Evolutionary conservation across 2,329 filamentous ascomycete genomes (phyloP).

Genomic region (Apiospora koreana): DNA sequence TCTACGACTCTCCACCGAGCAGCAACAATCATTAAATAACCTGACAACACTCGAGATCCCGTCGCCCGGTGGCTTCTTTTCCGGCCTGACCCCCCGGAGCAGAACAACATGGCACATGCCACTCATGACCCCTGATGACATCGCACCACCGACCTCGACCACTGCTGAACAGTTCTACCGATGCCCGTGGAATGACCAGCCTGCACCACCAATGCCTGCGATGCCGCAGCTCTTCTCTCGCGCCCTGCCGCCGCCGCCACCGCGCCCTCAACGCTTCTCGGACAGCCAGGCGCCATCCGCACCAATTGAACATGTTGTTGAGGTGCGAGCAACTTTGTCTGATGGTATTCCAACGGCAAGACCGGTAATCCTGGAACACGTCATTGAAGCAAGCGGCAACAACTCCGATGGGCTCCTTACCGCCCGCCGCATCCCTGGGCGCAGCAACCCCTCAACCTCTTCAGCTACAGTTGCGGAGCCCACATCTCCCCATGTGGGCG

Average conservation of each 20-base stretch:
- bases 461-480: conserved; percentile 35
- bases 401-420: conserved; percentile 29
- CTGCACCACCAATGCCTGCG: conserved; percentile 36
- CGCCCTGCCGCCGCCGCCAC: conserved; percentile 35
- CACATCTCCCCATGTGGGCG: conserved; percentile 49
- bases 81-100: conserved; percentile 73
- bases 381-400: conserved; percentile 36
- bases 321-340: conserved; percentile 55
- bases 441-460: conserved; percentile 29
- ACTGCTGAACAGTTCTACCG: conserved; percentile 93
- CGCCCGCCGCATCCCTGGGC: conserved; percentile 28
- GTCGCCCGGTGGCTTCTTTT: conserved; percentile 90
- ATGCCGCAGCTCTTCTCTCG: conserved; percentile 16
- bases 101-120: conserved; percentile 80
- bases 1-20: conserved; percentile 45
- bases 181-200: conserved; percentile 67
- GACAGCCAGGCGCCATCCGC: conserved; percentile 39
- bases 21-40: conserved; percentile 64
- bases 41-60: conserved; percentile 85
- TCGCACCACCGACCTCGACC: conserved; percentile 74
- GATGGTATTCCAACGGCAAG: conserved; percentile 69
- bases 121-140: conserved; percentile 52
- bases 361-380: conserved; percentile 45
- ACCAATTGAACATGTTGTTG: conserved; percentile 68
- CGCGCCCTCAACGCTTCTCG: conserved; percentile 37